phyloP scores from a whole-genome alignment of 2,329 filamentous ascomycete genomes.

The Bipolaris sorokiniana region DNA sequence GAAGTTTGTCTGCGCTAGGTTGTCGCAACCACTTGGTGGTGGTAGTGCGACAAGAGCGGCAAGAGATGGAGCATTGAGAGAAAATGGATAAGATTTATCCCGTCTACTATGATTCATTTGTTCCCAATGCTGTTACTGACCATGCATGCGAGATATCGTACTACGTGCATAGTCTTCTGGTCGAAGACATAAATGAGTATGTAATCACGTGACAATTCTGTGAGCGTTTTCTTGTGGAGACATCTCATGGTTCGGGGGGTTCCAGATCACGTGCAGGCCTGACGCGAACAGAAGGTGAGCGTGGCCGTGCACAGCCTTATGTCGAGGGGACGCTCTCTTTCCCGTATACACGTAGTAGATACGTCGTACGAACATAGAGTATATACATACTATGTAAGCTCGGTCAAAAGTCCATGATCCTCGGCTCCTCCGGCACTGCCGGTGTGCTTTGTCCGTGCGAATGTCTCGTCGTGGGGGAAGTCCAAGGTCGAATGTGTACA shows the following conservation, averaged over 20 bases:
- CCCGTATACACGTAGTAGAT: background rate
- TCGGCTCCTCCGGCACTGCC: constrained; percentile 12
- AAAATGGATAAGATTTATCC: background rate
- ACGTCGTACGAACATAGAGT: too few species aligned
- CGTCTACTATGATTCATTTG: background rate
- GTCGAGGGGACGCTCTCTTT: background rate
- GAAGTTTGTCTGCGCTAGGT: background rate
- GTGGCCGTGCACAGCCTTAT: constrained; percentile 28
- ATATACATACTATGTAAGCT: background rate
- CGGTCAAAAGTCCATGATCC: constrained; percentile 5
- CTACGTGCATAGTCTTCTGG: too few species aligned
- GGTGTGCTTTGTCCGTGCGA: constrained; percentile 11
- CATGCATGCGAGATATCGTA: background rate
- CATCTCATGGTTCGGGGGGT: background rate
- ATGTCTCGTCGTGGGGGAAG: constrained; percentile 11
- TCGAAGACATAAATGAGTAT: too few species aligned
- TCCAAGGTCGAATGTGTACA: constrained; percentile 2
- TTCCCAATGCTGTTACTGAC: too few species aligned
- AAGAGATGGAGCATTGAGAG: background rate
- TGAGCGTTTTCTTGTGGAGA: background rate
- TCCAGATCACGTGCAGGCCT: background rate
- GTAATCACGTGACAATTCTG: background rate
- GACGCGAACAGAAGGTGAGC: constrained; percentile 20
- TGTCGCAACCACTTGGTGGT: background rate
- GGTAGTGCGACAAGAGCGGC: background rate